Conservation (phyloP, 225 moss, liverwort and hornwort genomes). For the Sphagnum tenellum region DNA sequence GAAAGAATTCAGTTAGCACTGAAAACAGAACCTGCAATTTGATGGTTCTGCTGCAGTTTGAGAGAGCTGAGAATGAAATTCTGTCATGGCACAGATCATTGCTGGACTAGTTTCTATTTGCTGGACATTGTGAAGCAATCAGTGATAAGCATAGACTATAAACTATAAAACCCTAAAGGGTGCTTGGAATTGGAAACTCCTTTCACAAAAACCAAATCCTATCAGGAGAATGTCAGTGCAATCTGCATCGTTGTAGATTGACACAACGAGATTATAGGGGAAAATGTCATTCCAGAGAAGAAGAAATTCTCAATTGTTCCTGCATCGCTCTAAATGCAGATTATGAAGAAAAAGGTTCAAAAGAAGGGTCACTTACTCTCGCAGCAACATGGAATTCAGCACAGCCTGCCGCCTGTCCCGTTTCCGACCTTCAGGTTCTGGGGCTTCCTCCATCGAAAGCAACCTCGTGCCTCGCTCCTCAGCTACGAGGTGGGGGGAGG, state of each 20-base stretch:
- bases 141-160: too few species aligned
- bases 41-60: too few species aligned
- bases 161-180: too few species aligned
- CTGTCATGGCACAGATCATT: too few species aligned
- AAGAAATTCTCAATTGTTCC: not conserved
- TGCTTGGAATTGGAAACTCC: not conserved
- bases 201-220: not conserved
- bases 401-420: conserved; percentile 67
- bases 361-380: conserved; percentile 46
- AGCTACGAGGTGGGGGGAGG: too few species aligned
- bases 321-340: not conserved
- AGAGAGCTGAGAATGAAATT: too few species aligned
- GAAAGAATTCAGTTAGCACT: too few species aligned
- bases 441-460: conserved; percentile 41
- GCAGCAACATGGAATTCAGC: conserved; percentile 67
- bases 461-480: too few species aligned
- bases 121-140: too few species aligned
- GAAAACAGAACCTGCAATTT: too few species aligned
- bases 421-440: conserved; percentile 34
- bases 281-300: not conserved
- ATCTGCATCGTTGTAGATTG: not conserved
- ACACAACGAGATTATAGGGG: too few species aligned
- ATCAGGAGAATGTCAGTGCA: not conserved
- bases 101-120: too few species aligned
- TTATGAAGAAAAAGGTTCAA: not conserved